Conservation (phyloP, 371 early-diverging fungal species). For the Choanephora cucurbitarum region DNA sequence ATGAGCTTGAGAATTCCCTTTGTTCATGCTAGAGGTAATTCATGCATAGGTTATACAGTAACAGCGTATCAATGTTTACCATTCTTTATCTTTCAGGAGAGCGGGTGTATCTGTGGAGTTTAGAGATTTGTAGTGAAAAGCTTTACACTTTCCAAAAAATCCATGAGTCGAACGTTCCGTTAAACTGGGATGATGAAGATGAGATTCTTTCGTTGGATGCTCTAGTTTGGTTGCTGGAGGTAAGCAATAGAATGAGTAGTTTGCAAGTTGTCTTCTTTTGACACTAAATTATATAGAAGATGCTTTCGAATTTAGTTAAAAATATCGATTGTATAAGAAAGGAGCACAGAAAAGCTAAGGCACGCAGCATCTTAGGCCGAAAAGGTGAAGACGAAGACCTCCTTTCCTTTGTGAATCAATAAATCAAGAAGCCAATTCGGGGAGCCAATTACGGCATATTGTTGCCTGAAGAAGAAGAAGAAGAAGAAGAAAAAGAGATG, state of each 20-base stretch:
- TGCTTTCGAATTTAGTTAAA: neutral
- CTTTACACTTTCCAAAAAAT: conserved; percentile 3
- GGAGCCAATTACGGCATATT: neutral
- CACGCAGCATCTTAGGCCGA: neutral
- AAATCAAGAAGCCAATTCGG: neutral
- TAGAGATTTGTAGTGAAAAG: neutral
- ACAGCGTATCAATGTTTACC: neutral
- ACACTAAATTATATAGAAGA: neutral
- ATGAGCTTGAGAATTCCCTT: neutral
- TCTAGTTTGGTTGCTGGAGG: neutral
- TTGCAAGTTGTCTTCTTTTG: neutral
- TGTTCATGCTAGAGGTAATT: conserved; percentile 1
- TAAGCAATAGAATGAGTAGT: neutral
- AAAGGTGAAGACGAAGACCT: neutral
- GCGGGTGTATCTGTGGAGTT: neutral
- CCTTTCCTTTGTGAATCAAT: neutral
- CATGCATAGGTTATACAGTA: neutral
- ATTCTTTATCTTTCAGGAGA: neutral
- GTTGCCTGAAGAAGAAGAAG: neutral
- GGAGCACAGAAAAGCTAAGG: neutral
- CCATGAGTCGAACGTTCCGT: neutral
- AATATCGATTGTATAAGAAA: neutral
- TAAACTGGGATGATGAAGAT: neutral
- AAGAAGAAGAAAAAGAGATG: neutral
- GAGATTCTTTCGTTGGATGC: neutral